phyloP scores from a whole-genome alignment of 306 rosid genomes.

The Ziziphus jujuba region DNA sequence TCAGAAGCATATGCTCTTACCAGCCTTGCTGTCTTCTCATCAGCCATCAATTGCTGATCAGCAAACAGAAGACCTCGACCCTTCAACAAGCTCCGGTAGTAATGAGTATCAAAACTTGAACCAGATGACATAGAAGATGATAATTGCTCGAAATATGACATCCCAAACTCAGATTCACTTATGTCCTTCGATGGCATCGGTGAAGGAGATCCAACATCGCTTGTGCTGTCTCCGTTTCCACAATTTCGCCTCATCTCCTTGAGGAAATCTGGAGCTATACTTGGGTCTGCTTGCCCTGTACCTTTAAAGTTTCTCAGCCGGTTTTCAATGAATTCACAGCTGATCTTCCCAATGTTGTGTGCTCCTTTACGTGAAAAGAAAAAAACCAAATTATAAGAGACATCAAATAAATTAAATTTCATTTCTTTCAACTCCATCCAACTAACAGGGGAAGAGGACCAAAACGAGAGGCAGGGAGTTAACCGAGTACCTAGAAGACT shows the following conservation, averaged over 20 bases:
- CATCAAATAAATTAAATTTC: constrained; percentile 10
- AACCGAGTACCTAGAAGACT: constrained; percentile 65
- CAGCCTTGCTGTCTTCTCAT: constrained; percentile 54
- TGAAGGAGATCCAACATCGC: constrained; percentile 18
- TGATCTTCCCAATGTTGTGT: constrained; percentile 79
- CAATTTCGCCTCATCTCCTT: constrained; percentile 54
- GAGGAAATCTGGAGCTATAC: constrained; percentile 57
- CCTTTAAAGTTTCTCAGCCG: constrained; percentile 69
- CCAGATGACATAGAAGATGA: constrained; percentile 55
- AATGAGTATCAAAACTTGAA: constrained; percentile 62
- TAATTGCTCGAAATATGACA: constrained; percentile 44
- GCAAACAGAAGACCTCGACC: constrained; percentile 83
- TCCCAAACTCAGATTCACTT: not conserved
- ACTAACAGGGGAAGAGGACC: not conserved
- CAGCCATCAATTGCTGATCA: constrained; percentile 82
- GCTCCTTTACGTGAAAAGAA: constrained; percentile 55
- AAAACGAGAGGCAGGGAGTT: not conserved
- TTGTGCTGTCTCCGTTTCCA: constrained; percentile 17
- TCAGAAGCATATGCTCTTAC: constrained; percentile 77
- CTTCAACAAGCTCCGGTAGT: constrained; percentile 53
- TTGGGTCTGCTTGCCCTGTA: constrained; percentile 68
- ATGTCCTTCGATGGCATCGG: not conserved
- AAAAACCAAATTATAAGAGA: constrained; percentile 9
- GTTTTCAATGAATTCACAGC: constrained; percentile 60
- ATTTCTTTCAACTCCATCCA: not conserved